Conservation (phyloP, 2,329 filamentous ascomycete genomes). For the Hymenoscyphus infarciens region DNA sequence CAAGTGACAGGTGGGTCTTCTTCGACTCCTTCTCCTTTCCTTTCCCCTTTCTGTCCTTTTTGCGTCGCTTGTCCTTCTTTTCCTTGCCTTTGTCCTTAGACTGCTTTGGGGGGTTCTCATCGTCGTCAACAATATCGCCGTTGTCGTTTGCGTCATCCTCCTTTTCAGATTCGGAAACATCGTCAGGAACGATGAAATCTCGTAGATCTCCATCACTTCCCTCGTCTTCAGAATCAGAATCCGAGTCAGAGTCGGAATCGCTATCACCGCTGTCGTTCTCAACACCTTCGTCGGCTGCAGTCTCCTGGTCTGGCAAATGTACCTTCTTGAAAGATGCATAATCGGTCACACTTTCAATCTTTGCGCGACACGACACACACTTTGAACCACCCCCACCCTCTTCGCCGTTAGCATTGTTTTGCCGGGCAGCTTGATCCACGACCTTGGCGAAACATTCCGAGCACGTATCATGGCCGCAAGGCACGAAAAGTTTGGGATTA, state of each 20-base stretch:
- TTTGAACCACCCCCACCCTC: slow-evolving; percentile 42
- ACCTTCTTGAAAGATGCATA: slow-evolving; percentile 70
- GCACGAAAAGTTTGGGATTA: slow-evolving; percentile 74
- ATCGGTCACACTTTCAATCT: slow-evolving; percentile 70
- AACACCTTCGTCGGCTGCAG: slow-evolving; percentile 8
- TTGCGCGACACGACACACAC: slow-evolving; percentile 74
- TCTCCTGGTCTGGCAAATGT: slow-evolving; percentile 47
- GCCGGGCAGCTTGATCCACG: slow-evolving; percentile 54
- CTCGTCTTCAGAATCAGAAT: slow-evolving; percentile 26
- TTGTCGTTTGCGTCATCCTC: slow-evolving; percentile 33
- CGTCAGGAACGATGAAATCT: slow-evolving; percentile 54
- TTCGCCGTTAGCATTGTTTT: slow-evolving; percentile 55
- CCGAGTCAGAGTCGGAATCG: slow-evolving; percentile 30
- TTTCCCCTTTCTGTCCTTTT: slow-evolving; percentile 40
- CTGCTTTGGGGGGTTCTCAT: slow-evolving; percentile 33
- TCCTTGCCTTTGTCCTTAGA: slow-evolving; percentile 38
- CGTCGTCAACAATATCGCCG: slow-evolving; percentile 31
- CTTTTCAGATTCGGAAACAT: slow-evolving; percentile 30
- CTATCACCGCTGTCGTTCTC: slow-evolving; percentile 25
- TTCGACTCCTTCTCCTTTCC: slow-evolving; percentile 33
- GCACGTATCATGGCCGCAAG: slow-evolving; percentile 80
- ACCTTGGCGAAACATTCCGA: slow-evolving; percentile 71
- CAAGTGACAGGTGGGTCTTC: slow-evolving; percentile 46
- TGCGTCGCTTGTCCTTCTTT: slow-evolving; percentile 33
- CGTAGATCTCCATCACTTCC: slow-evolving; percentile 43